Percentiles rank a stretch among this genome's conserved stretches.
These are phyloP conservation scores for Fusarium acutatum DNA, from an alignment of 2,329 filamentous ascomycete genomes.

Conservation along the genomic window DNA sequence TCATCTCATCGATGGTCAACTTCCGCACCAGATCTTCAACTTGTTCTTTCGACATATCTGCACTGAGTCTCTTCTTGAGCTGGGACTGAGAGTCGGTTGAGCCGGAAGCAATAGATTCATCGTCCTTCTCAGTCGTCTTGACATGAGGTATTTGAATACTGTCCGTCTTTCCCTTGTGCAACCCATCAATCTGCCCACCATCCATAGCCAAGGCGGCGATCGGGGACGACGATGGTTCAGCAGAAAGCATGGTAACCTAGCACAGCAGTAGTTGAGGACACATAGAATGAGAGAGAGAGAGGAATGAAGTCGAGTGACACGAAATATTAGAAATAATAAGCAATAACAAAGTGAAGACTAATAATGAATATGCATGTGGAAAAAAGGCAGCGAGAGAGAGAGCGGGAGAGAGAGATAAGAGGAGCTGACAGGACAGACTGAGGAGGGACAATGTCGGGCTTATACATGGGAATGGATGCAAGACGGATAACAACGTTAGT, in stretches of 20 bases:
- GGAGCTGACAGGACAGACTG: background rate
- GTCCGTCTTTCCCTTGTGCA: constrained; percentile 3
- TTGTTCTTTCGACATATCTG: constrained; percentile 40
- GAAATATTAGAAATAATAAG: background rate
- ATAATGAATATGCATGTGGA: background rate
- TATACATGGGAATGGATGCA: constrained; percentile 2
- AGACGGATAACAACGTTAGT: background rate
- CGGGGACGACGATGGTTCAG: constrained; percentile 21
- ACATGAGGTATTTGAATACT: constrained; percentile 32
- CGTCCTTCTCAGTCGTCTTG: constrained; percentile 8
- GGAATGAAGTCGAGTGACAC: background rate
- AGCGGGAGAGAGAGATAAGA: constrained; percentile 4
- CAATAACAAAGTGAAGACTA: background rate
- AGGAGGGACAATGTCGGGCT: constrained; percentile 21
- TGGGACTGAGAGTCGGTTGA: constrained; percentile 25
- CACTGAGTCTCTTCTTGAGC: constrained; percentile 34
- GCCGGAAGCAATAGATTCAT: constrained; percentile 25
- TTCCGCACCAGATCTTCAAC: constrained; percentile 37
- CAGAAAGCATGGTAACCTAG: constrained; percentile 22
- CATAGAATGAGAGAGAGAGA: background rate
- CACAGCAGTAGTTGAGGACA: constrained; percentile 11
- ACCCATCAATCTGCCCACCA: background rate
- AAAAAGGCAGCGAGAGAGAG: constrained; percentile 1
- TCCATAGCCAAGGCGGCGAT: constrained; percentile 14
- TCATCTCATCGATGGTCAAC: constrained; percentile 41